phyloP scores from a whole-genome alignment of 495 filamentous ascomycete genomes.

The Astrocystis sublimbata region DNA sequence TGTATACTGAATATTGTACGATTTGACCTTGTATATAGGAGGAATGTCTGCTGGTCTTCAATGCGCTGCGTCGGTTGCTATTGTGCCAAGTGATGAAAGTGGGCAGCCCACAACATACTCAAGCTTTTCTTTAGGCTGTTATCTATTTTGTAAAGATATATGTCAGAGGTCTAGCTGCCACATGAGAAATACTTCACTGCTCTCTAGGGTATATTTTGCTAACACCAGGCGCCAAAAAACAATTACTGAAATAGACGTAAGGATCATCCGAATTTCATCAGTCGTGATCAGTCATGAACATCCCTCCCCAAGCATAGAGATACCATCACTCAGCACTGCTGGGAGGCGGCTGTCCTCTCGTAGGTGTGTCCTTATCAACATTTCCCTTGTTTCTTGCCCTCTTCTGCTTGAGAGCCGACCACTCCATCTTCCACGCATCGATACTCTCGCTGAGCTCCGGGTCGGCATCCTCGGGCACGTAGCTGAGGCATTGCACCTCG shows the following conservation, averaged over 20 bases:
- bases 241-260: not conserved
- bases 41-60: no score
- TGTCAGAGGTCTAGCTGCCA: not conserved
- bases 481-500: slow-evolving; percentile 49
- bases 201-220: slow-evolving; percentile 17
- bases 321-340: not conserved
- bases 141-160: not conserved
- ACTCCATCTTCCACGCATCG: slow-evolving; percentile 48
- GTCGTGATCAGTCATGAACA: not conserved
- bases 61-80: no score
- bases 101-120: no score
- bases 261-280: not conserved
- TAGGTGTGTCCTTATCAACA: slow-evolving; percentile 4
- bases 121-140: not conserved
- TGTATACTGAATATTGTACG: not conserved
- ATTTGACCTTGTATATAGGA: not conserved
- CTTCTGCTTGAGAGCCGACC: slow-evolving; percentile 34
- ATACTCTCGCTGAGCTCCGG: slow-evolving; percentile 46
- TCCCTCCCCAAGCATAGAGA: not conserved
- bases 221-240: not conserved
- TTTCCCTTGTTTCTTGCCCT: slow-evolving; percentile 26
- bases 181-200: not conserved
- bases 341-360: not conserved
- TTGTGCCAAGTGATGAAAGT: no score
- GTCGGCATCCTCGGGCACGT: slow-evolving; percentile 42